Evolutionary conservation across 2,329 filamentous ascomycete species (phyloP), one percentile per base, ranked within the genome.

Genomic region (Lachnellula arida): DNA sequence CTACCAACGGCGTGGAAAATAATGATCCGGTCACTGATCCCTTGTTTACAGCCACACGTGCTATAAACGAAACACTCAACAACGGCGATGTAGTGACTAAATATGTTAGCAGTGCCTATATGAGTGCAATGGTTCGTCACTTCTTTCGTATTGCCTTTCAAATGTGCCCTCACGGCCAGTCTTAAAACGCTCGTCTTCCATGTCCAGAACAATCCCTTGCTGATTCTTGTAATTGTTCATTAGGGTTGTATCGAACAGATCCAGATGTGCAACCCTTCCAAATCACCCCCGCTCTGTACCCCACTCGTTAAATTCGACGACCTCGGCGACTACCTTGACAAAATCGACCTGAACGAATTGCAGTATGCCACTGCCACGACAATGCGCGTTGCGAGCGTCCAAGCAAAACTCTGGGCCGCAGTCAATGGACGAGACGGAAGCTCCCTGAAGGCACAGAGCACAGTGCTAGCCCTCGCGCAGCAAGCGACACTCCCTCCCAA

Each of bases 221-320:
- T 32, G 9, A 32, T 32, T 28, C 9, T 11, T 32, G 28, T 32
- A 11, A 32, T 11, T 32, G 9, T 32, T 32, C 28, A 11, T 9
- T 11, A 32, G 14, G 70, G 64, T 0, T 74, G 72, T 50, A 60
- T 62, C 17, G 68, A 71, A 42, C 71, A 72, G 54, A 65, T 68
- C 43, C 68, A 72, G 56, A 61, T 68, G 37, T 73, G 71, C 59
- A 70, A 71, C n/a, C 67, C 69, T 2, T 60, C 54, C 57, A 4
- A 44, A 51, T 19, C 55, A 57, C n/a, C 53, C 5, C 25, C 37
- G 4, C 34, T 52, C 22, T 34, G 61, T 49, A 54, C 25, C 23
- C 25, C 48, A 14, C 15, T 57, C 39, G 34, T 46, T 6, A 44
- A 15, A 17, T 17, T 44, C 15, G 14, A 5, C 2, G 8, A 22